Conservation (phyloP, 139 green algal genomes). For the Deuterostichococcus epilithicus region DNA sequence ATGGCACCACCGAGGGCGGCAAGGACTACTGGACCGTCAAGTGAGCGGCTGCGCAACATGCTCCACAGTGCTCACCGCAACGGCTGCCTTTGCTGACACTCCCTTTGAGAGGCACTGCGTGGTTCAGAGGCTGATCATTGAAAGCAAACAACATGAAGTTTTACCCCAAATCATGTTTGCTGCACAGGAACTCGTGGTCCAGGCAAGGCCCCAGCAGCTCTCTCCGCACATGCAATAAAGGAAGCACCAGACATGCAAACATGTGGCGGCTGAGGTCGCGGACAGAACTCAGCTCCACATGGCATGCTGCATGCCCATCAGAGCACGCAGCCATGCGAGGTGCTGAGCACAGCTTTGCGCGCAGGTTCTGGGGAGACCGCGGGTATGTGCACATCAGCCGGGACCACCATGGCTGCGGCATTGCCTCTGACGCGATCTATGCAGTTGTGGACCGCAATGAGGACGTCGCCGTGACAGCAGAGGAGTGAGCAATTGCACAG, state of each 20-base stretch:
- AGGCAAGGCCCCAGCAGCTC: background rate
- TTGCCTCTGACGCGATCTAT: conserved; percentile 40
- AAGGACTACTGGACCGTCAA: conserved; percentile 44
- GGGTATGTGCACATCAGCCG: conserved; percentile 52
- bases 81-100: too few relatives aligned
- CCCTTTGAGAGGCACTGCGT: background rate
- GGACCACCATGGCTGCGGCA: conserved; percentile 40
- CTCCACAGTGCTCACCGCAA: too few relatives aligned
- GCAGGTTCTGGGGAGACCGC: conserved; percentile 33
- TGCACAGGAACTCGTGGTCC: conserved; percentile 31
- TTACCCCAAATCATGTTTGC: too few relatives aligned
- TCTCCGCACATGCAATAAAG: background rate
- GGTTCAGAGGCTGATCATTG: background rate
- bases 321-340: too few relatives aligned
- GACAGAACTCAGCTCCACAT: too few relatives aligned
- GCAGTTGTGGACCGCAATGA: conserved; percentile 31
- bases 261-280: background rate
- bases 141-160: too few relatives aligned
- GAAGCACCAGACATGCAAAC: conserved; percentile 12
- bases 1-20: conserved; percentile 39
- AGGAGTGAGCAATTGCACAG: background rate
- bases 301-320: too few relatives aligned
- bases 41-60: conserved; percentile 12
- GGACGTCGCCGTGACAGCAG: background rate
- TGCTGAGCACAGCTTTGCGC: background rate